A percentile compares a stretch with the other conserved stretches of the same genome.
Conservation (phyloP, 1,284 basidiomycete genomes). For the Boletus smithii region DNA sequence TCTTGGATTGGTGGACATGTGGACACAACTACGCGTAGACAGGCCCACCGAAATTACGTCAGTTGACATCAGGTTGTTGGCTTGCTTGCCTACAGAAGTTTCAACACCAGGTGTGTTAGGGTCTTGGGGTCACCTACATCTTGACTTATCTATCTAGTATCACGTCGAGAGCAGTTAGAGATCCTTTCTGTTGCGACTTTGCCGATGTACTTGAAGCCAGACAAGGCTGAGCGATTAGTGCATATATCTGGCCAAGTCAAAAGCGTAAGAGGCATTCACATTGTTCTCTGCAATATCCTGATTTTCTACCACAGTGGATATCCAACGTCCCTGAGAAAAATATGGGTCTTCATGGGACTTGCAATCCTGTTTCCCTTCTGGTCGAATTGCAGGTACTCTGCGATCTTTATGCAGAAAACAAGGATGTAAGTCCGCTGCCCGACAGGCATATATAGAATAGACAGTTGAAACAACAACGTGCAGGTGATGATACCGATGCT, state of each 20-base stretch:
- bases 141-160: slow-evolving; percentile 14
- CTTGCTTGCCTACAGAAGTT: slow-evolving; percentile 2
- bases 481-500: slow-evolving; percentile 19
- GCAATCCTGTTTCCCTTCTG: slow-evolving; percentile 19
- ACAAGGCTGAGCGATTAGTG: slow-evolving; percentile 9
- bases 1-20: slow-evolving; percentile 53
- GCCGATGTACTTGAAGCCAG: slow-evolving; percentile 14
- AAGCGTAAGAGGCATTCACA: slow-evolving; percentile 16
- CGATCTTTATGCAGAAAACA: slow-evolving; percentile 15
- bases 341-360: slow-evolving; percentile 1
- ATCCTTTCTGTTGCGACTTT: slow-evolving; percentile 26
- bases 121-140: not conserved
- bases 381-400: slow-evolving; percentile 27
- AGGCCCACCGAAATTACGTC: slow-evolving; percentile 15
- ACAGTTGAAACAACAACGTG: not conserved
- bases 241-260: slow-evolving; percentile 22
- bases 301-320: slow-evolving; percentile 19
- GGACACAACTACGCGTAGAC: slow-evolving; percentile 42
- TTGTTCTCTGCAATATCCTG: not conserved
- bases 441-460: not conserved
- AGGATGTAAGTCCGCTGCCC: slow-evolving; percentile 14
- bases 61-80: slow-evolving; percentile 20
- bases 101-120: slow-evolving; percentile 13
- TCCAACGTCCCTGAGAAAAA: slow-evolving; percentile 7
- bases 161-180: slow-evolving; percentile 26